Conservation (phyloP, 2,329 filamentous ascomycete species). For the Cladorrhinum sp. region DNA sequence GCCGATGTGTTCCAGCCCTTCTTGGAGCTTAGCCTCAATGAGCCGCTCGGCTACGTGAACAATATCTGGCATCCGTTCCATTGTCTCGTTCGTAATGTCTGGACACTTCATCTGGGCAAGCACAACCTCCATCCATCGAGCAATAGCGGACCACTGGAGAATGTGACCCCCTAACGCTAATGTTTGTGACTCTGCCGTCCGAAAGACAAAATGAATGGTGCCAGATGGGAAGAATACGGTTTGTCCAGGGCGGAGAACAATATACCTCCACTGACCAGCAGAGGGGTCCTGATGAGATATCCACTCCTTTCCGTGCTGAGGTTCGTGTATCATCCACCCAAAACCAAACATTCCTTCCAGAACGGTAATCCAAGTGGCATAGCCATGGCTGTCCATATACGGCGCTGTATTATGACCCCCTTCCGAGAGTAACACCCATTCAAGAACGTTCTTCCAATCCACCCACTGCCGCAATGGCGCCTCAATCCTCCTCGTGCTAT, state of each 20-base stretch:
- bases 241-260: constrained; percentile 34
- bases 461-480: constrained; percentile 32
- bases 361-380: constrained; percentile 36
- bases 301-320: constrained; percentile 29
- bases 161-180: constrained; percentile 35
- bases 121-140: constrained; percentile 32
- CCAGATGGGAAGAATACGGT: constrained; percentile 36
- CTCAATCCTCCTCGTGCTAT: constrained; percentile 29
- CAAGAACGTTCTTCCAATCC: constrained; percentile 33
- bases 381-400: constrained; percentile 35
- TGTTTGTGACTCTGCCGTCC: constrained; percentile 28
- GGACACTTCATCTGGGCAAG: constrained; percentile 26
- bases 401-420: constrained; percentile 35
- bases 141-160: constrained; percentile 34
- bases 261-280: constrained; percentile 33
- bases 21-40: too few relatives aligned
- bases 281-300: constrained; percentile 27
- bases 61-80: too few relatives aligned
- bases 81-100: neutral
- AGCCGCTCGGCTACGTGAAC: too few relatives aligned
- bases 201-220: constrained; percentile 37
- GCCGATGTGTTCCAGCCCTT: too few relatives aligned
- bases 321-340: constrained; percentile 33
- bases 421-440: constrained; percentile 35
- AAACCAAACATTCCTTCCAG: constrained; percentile 27